A percentile compares a stretch with the other conserved stretches of the same genome.
These are phyloP conservation scores for Lipomyces oligophaga DNA, from an alignment of 805 yeast genomes.

Conservation along the genomic window DNA sequence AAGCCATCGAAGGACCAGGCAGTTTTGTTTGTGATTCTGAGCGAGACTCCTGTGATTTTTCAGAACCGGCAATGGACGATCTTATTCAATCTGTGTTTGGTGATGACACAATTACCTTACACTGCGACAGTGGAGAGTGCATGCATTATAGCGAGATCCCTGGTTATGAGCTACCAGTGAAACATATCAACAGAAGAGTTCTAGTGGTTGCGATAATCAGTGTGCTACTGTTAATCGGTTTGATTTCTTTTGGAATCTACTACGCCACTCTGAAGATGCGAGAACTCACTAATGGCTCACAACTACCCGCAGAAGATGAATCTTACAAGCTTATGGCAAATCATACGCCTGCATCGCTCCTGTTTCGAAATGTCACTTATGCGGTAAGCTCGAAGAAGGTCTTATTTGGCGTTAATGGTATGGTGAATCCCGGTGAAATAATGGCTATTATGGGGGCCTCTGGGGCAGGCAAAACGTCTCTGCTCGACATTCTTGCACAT, in stretches of 20 bases:
- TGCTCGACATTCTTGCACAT: slow-evolving; percentile 85
- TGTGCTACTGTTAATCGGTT: slow-evolving; percentile 21
- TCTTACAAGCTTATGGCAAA: slow-evolving; percentile 49
- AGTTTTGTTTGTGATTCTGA: slow-evolving; percentile 75
- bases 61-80: slow-evolving; percentile 95
- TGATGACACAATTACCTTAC: slow-evolving; percentile 80
- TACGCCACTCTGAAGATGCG: slow-evolving; percentile 15
- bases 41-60: slow-evolving; percentile 63
- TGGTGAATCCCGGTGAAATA: slow-evolving; percentile 81
- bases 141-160: slow-evolving; percentile 89
- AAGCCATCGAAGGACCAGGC: slow-evolving; percentile 91
- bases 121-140: slow-evolving; percentile 87
- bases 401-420: slow-evolving; percentile 63
- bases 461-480: slow-evolving; percentile 96
- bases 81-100: slow-evolving; percentile 88
- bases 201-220: slow-evolving; percentile 16
- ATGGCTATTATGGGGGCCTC: slow-evolving; percentile 98
- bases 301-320: slow-evolving; percentile 40
- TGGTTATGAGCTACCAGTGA: slow-evolving; percentile 71
- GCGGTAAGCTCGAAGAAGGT: slow-evolving; percentile 51
- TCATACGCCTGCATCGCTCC: slow-evolving; percentile 63
- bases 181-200: slow-evolving; percentile 30
- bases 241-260: slow-evolving; percentile 29
- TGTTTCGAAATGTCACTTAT: slow-evolving; percentile 73
- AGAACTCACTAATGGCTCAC: slow-evolving; percentile 6